Evolutionary conservation across 2,329 filamentous ascomycete genomes (phyloP).

Genomic region (Colletotrichum sp.): DNA sequence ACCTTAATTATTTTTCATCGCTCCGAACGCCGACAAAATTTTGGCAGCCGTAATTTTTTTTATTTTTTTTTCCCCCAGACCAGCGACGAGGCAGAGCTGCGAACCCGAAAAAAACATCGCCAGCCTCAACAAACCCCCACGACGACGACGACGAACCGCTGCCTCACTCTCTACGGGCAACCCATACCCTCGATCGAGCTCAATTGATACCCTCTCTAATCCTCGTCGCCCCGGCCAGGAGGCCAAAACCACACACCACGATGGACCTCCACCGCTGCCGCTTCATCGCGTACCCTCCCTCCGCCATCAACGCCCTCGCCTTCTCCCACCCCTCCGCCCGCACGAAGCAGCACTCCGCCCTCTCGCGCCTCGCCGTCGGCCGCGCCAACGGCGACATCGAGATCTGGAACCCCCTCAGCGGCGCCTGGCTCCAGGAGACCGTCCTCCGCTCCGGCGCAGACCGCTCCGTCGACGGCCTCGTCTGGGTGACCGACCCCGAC

Average conservation of each 20-base stretch:
- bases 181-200: neutral
- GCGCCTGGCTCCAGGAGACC: constrained; percentile 88
- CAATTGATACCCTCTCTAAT: neutral
- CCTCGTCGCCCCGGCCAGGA: constrained; percentile 4
- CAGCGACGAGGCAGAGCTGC: neutral
- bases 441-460: constrained; percentile 84
- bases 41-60: constrained; percentile 19
- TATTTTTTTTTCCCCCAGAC: neutral
- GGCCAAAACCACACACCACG: constrained; percentile 8
- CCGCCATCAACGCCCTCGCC: constrained; percentile 91
- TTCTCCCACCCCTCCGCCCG: constrained; percentile 77
- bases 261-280: constrained; percentile 99
- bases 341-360: constrained; percentile 53
- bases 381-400: constrained; percentile 96
- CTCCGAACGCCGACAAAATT: constrained; percentile 28
- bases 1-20: constrained; percentile 28
- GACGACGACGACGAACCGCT: neutral
- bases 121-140: neutral
- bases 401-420: constrained; percentile 90
- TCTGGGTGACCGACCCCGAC: constrained; percentile 88
- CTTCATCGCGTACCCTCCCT: constrained; percentile 91
- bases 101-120: neutral
- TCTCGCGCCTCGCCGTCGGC: constrained; percentile 83
- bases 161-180: neutral
- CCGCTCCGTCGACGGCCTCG: constrained; percentile 86